Percentiles rank a stretch among this genome's conserved stretches.
phyloP scores from a whole-genome alignment of 257 asterid genomes.

The Echium plantagineum region DNA sequence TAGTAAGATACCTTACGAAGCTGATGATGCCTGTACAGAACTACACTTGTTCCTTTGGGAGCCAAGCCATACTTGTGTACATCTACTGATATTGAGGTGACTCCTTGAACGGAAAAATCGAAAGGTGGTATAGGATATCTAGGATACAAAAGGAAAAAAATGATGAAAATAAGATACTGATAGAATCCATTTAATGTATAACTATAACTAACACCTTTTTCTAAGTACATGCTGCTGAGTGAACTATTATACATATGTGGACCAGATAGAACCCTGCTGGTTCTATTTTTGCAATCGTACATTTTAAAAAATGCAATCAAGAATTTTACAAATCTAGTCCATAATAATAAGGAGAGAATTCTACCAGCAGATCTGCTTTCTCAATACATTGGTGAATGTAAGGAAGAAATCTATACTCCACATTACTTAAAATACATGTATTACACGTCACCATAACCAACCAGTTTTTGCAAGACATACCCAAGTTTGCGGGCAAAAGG shows the following conservation, averaged over 20 bases:
- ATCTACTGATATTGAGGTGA: slow-evolving; percentile 89
- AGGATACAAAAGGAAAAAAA: slow-evolving; percentile 7
- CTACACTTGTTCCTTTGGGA: slow-evolving; percentile 98
- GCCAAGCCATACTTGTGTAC: slow-evolving; percentile 99
- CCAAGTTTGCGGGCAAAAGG: slow-evolving; percentile 99
- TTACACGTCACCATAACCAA: no score
- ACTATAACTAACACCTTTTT: neutral
- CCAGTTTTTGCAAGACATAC: slow-evolving; percentile 25
- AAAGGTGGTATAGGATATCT: slow-evolving; percentile 92
- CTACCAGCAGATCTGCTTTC: neutral
- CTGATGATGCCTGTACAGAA: slow-evolving; percentile 71
- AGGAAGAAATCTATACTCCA: neutral
- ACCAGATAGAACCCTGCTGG: neutral
- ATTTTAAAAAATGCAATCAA: no score
- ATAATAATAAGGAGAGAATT: no score
- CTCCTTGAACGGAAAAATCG: slow-evolving; percentile 89
- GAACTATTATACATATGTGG: neutral
- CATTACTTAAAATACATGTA: no score
- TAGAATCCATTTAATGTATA: neutral
- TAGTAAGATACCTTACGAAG: slow-evolving; percentile 61
- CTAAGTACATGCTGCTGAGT: neutral
- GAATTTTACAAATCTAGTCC: no score
- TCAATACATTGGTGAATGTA: neutral
- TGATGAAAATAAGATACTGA: neutral
- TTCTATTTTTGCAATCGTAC: neutral